Evolutionary conservation across 2,329 filamentous ascomycete species (phyloP), one percentile per base, ranked within the genome.

Genomic region (Paradendryphiella salina): DNA sequence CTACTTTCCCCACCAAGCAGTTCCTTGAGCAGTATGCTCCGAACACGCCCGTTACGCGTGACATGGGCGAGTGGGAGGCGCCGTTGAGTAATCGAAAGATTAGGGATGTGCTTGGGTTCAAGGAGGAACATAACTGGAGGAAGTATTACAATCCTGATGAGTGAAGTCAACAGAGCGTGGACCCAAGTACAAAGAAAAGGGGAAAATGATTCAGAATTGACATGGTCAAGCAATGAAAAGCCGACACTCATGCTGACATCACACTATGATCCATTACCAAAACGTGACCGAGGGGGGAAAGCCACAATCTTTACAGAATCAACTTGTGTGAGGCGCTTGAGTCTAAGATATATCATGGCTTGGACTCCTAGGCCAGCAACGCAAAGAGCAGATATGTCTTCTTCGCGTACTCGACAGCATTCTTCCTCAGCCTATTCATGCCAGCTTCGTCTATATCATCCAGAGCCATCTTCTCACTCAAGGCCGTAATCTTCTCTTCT

Each of bases 341-440:
- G 15, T 23, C 5, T 23, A 7, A 23, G 3, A 10, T 6, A 26
- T 26, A 8, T 23, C 18, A 11, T 15, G 13, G 5, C 13, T 2
- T 31, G 7, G 17, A 2, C 18, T 10, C 18, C 54, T 56, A 71
- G 3, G 64, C 60, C 57, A 96, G 74, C 49, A 96, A 75, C 2
- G 88, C 90, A 74, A 96, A 96, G 20, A 96, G 73, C 56, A 96
- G 73, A 70, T 83, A 86, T 9, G 89, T 94, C 64, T 88, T 84
- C 76, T 87, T 89, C 85, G 89, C 94, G 71, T 94, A 95, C 43
- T 92, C 89, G 37, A 80, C 77, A 5, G 89, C 83, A 13, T 80
- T 77, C 71, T 86, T 88, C 59, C 68, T 73, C 31, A 95, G 71
- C 35, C 77, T 72, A 55, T 82, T 82, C 36, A 79, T 73, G 13